phyloP scores from a whole-genome alignment of 345 rosid genomes.

The Gynandropsis gynandra region DNA sequence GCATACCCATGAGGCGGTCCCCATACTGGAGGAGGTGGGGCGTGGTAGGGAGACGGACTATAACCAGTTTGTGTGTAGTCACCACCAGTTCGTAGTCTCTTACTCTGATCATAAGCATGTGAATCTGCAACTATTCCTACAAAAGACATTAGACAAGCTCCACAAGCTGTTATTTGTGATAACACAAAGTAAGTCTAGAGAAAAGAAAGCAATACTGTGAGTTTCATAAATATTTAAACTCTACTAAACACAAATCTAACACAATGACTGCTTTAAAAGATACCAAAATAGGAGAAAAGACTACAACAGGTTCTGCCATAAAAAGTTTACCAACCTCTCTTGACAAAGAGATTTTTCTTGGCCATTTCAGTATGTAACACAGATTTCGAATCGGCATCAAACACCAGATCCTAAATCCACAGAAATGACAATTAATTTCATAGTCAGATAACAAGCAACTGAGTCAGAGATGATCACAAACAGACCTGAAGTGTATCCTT shows the following conservation, averaged over 20 bases:
- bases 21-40: conserved; percentile 92
- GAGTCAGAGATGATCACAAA: background rate
- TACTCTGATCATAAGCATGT: conserved; percentile 89
- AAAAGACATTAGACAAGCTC: conserved; percentile 21
- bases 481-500: conserved; percentile 86
- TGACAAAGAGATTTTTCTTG: conserved; percentile 93
- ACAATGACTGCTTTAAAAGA: conserved; percentile 5
- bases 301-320: background rate
- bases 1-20: conserved; percentile 89
- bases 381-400: conserved; percentile 75
- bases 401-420: conserved; percentile 61
- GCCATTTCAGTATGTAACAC: conserved; percentile 98
- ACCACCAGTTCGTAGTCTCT: conserved; percentile 89
- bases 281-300: background rate
- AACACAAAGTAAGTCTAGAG: background rate
- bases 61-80: conserved; percentile 88
- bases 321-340: conserved; percentile 54
- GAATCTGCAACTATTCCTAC: conserved; percentile 88
- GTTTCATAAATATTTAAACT: conserved; percentile 4
- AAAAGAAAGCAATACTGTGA: background rate
- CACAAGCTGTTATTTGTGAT: background rate
- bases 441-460: background rate
- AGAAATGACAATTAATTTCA: conserved; percentile 10
- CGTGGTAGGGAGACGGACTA: conserved; percentile 83
- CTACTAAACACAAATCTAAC: conserved; percentile 10